Base-by-base conservation (phyloP, 1,284 basidiomycete genomes). In the Xerocomus minutiporus region DNA sequence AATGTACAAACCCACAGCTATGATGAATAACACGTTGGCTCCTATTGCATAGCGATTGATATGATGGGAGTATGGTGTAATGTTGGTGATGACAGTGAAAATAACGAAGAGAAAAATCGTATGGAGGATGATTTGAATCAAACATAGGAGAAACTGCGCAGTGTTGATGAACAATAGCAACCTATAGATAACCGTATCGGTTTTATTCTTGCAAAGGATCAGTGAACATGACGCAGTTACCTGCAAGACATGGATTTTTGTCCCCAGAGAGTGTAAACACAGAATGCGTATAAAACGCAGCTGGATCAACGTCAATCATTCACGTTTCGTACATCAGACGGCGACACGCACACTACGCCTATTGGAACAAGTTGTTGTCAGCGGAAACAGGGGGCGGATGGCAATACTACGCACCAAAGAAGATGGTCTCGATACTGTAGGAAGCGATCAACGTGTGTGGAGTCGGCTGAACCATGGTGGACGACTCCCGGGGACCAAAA, bases 261-360 rank as follows among this genome's bases (percentile, higher is more conserved):
- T 17, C 57, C 54, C 42, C 50, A 53, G 25, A 62, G 50, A 11
- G 45, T 50, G 34, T 64, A 61, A 26, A 50, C 26, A 47, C 63
- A 62, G 38, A 64, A 60, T 12, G 36, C 31, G 12, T 62, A 66
- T 15, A 66, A 45, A 40, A 58, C 36, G 9, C 54, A 60, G 6
- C 61, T 62, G 38, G 25, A 46, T 34, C 8, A 12, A 8, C 3
- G 48, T 59, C 26, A 62, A 5, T 15, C 13, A 43, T 20, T 23
- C 20, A 13, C 15, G 15, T n/a, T 40, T 4, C 8, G 11, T 5
- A 35, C 8, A 20, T 23, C 17, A 7, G 15, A 26, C 9, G 25
- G 13, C 12, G 15, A 38, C 23, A 56, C 63, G 3, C 40, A 66
- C 61, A 62, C 64, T 26, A 58, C 50, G 26, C 64, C 61, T 62